Evolutionary conservation across 148 eudicot genomes (phyloP), one percentile per base, ranked within the genome.

Genomic region (Vaccinium myrtillus): DNA sequence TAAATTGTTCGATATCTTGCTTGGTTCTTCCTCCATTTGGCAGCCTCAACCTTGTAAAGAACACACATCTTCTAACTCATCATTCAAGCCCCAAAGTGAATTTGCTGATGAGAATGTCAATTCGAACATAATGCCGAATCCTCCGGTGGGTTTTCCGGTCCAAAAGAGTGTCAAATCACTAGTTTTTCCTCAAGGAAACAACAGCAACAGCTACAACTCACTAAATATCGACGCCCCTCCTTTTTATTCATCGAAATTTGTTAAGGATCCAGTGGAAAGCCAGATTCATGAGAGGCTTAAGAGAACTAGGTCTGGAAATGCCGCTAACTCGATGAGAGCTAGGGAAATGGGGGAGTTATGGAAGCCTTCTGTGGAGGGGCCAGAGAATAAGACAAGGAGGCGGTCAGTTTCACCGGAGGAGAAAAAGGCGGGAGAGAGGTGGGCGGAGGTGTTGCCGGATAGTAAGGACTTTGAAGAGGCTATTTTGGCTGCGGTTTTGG

Each of bases 1-100:
- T 10, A 91, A 90, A 83, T 86, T 94, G 7, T 97, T 97, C 63
- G 94, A 97, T 78, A 89, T 92, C 5, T 95, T 97, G 77, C 87
- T 95, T 27, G 94, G 98, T 9, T 92, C 94, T 56, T 97, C 98
- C 21, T 94, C 98, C 1, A 87, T 97, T 78, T 97, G 98, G 99
- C 98, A 95, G 86, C 99, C 99, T 81, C 98, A 95, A 83, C 99
- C 99, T 84, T 97, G 99, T 84, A 94, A 84, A 74, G 99, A 97
- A 75, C 89, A 83, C 21, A 12, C 78, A 7, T 43, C 86, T 10
- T 55, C 82, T n/a, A 63, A 73, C 18, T 76, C 53, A 19, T 46
- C 83, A 14, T 67, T 75, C 36, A 88, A 87, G 74, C 75, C 53
- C 30, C 89, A 82, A 30, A 92, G 92, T 73, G 93, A 87, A 12